phyloP scores from a whole-genome alignment of 176 grass and related monocot genomes.

The Musa beccarii region DNA sequence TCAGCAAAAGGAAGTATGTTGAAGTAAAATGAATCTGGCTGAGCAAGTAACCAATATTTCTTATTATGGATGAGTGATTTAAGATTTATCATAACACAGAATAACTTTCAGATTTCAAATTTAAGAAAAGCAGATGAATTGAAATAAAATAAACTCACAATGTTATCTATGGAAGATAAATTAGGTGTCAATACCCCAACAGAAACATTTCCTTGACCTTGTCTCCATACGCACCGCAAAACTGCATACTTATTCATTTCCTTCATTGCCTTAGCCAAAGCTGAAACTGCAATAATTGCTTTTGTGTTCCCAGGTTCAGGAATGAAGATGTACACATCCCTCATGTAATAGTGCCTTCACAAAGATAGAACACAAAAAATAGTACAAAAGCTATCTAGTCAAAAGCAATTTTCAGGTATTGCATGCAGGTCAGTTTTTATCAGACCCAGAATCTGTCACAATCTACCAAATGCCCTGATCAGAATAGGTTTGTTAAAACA shows the following conservation, averaged over 20 bases:
- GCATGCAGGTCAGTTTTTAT: background rate
- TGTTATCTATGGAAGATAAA: conserved; percentile 67
- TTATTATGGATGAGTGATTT: background rate
- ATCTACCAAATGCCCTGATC: background rate
- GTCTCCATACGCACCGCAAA: conserved; percentile 77
- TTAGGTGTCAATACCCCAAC: conserved; percentile 81
- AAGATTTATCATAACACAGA: background rate
- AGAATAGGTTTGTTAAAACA: background rate
- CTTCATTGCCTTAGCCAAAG: conserved; percentile 76
- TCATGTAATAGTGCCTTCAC: conserved; percentile 75
- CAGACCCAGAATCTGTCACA: background rate
- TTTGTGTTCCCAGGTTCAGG: conserved; percentile 79
- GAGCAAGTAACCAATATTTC: conserved; percentile 16
- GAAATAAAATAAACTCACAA: conserved; percentile 34
- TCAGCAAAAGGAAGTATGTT: conserved; percentile 91
- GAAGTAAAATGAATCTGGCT: conserved; percentile 94
- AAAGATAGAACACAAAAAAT: conserved; percentile 11
- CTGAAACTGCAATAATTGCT: conserved; percentile 53
- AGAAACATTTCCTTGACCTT: conserved; percentile 69
- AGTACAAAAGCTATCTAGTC: conserved; percentile 1
- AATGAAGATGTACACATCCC: conserved; percentile 76
- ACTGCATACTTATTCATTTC: conserved; percentile 71
- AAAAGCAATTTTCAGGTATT: conserved; percentile 1
- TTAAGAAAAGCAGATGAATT: background rate
- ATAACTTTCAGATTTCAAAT: background rate